These are phyloP conservation scores for Saccharum officinarum DNA, from an alignment of 176 grass and related monocot species.

Conservation along the genomic window DNA sequence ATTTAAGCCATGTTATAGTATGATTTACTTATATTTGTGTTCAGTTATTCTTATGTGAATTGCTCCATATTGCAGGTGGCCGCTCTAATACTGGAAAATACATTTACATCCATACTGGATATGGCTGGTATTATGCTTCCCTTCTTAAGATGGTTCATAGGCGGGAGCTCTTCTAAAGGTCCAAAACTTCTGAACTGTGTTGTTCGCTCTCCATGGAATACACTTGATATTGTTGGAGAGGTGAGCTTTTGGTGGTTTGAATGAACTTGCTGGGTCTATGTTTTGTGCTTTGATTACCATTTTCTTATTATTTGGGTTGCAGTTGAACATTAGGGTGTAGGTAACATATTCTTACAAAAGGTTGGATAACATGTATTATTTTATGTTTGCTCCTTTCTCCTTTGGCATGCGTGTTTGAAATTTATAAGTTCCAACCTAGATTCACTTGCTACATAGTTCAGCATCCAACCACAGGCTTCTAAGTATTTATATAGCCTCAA, in stretches of 20 bases:
- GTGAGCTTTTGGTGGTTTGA: constrained; percentile 39
- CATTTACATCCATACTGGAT: constrained; percentile 96
- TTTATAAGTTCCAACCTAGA: constrained; percentile 7
- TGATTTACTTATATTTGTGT: constrained; percentile 9
- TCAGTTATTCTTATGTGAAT: constrained; percentile 19
- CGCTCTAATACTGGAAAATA: constrained; percentile 93
- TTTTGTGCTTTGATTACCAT: constrained; percentile 4
- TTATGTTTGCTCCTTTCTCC: background rate
- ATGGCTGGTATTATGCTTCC: constrained; percentile 98
- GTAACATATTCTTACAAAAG: background rate
- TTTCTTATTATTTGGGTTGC: background rate
- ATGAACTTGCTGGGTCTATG: constrained; percentile 15
- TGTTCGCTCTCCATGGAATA: constrained; percentile 96
- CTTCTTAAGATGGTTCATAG: constrained; percentile 94
- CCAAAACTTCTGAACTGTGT: constrained; percentile 90
- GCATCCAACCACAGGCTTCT: constrained; percentile 16
- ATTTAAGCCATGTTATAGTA: constrained; percentile 10
- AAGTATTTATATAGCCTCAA: background rate
- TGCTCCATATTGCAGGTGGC: constrained; percentile 68
- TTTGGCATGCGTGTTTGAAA: constrained; percentile 20
- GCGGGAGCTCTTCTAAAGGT: constrained; percentile 79
- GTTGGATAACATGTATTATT: background rate
- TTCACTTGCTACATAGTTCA: background rate
- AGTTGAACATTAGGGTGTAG: background rate
- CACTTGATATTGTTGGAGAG: constrained; percentile 78